Evolutionary conservation across 345 rosid species (phyloP).

Genomic region (Eucalyptus decipiens): DNA sequence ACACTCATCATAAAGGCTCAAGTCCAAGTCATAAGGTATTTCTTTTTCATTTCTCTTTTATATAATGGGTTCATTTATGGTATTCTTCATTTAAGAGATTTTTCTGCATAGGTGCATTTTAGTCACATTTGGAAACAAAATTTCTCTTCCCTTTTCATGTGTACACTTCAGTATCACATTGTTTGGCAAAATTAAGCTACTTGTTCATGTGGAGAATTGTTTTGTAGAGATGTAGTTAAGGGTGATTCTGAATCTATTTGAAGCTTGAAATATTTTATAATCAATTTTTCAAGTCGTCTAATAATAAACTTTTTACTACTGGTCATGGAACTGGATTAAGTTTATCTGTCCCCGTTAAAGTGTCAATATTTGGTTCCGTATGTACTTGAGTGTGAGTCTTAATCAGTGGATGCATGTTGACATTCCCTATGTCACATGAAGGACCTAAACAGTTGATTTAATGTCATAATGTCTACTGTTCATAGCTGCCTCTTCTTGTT

Average conservation of each 20-base stretch:
- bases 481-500: not conserved
- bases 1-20: slow-evolving; percentile 85
- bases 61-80: not conserved
- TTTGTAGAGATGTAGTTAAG: not conserved
- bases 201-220: not conserved
- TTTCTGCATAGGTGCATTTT: not conserved
- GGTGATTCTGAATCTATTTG: not conserved
- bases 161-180: not conserved
- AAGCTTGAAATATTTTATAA: not conserved
- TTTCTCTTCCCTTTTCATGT: not conserved
- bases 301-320: not conserved
- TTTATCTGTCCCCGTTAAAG: not conserved
- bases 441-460: not conserved
- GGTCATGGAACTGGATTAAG: not conserved
- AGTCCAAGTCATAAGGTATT: slow-evolving; percentile 92
- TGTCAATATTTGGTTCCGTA: not conserved
- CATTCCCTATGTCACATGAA: not conserved
- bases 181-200: not conserved
- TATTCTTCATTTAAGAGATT: not conserved
- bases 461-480: not conserved
- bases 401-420: not conserved
- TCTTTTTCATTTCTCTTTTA: not conserved
- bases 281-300: not conserved
- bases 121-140: not conserved
- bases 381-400: not conserved